Evolutionary conservation across 2,329 filamentous ascomycete species (phyloP).

Genomic region (Colletotrichum abscissum): DNA sequence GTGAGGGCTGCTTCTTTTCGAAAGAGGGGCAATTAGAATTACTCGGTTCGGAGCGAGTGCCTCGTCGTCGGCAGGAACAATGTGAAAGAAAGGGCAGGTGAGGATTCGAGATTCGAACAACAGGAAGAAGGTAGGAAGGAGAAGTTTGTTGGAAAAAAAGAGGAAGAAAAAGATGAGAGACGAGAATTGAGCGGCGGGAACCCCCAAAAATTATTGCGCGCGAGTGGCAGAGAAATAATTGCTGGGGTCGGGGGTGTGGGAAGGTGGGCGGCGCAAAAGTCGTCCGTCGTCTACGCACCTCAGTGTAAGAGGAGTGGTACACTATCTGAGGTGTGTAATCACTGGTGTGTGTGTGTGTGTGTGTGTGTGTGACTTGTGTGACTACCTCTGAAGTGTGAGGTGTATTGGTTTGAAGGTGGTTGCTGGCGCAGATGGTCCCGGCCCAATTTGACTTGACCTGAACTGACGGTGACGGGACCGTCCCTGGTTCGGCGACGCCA

Average conservation of each 20-base stretch:
- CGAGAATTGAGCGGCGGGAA: slow-evolving; percentile 9
- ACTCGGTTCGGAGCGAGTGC: slow-evolving; percentile 2
- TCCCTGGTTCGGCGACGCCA: slow-evolving; percentile 6
- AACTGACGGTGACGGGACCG: not conserved
- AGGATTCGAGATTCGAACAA: not conserved
- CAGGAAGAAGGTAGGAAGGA: not conserved
- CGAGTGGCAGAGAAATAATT: slow-evolving; percentile 23
- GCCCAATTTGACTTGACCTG: not conserved
- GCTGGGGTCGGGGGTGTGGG: slow-evolving; percentile 21
- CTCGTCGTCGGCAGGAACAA: slow-evolving; percentile 13
- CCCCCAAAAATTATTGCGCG: slow-evolving; percentile 22
- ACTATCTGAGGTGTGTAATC: not conserved
- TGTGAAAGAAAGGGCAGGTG: not conserved
- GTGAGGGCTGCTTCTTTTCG: not conserved
- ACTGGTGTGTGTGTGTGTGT: not conserved
- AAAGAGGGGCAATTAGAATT: slow-evolving; percentile 11
- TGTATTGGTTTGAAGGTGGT: not conserved
- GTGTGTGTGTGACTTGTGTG: not conserved
- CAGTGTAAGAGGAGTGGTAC: no score
- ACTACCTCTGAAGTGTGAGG: not conserved
- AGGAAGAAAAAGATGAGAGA: slow-evolving; percentile 24
- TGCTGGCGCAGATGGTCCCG: not conserved
- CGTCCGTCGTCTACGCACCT: no score
- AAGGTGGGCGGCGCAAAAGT: not conserved
- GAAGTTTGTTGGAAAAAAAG: not conserved